Conservation (phyloP, 164 flowering plant species). For the Magnolia changhungtana region DNA sequence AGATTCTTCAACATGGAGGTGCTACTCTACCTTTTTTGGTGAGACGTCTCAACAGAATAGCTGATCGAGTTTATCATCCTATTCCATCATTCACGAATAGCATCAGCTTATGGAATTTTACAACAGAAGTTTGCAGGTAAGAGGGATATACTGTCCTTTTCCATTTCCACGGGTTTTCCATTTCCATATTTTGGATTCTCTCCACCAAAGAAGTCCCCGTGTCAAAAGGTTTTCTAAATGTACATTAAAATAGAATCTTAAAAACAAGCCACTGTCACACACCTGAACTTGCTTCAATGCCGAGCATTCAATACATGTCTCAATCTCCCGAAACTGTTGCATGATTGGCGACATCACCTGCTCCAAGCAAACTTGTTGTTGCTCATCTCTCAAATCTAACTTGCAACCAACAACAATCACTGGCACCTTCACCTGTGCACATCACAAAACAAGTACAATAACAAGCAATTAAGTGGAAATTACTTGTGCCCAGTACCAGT, state of each 20-base stretch:
- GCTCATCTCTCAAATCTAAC: constrained; percentile 87
- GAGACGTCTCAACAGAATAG: no score
- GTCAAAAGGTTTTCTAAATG: no score
- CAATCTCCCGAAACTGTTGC: constrained; percentile 98
- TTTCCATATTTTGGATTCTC: no score
- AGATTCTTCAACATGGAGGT: no score
- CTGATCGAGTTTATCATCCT: no score
- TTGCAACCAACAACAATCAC: constrained; percentile 74
- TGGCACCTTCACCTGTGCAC: constrained; percentile 54
- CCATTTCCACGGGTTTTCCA: no score
- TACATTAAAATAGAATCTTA: neutral
- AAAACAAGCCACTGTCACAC: neutral
- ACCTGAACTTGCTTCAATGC: constrained; percentile 85
- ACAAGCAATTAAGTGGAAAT: neutral
- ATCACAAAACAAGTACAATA: constrained; percentile 1
- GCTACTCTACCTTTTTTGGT: no score
- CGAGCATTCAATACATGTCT: constrained; percentile 96
- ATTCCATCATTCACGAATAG: no score
- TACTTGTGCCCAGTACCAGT: neutral
- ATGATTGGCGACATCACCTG: constrained; percentile 91
- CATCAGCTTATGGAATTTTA: no score
- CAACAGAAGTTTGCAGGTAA: no score
- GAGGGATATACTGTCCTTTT: no score
- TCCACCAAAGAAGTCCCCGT: no score
- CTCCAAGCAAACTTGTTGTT: constrained; percentile 66